Evolutionary conservation across 2,329 filamentous ascomycete genomes (phyloP).

Genomic region (Neoscytalidium dimidiatum): DNA sequence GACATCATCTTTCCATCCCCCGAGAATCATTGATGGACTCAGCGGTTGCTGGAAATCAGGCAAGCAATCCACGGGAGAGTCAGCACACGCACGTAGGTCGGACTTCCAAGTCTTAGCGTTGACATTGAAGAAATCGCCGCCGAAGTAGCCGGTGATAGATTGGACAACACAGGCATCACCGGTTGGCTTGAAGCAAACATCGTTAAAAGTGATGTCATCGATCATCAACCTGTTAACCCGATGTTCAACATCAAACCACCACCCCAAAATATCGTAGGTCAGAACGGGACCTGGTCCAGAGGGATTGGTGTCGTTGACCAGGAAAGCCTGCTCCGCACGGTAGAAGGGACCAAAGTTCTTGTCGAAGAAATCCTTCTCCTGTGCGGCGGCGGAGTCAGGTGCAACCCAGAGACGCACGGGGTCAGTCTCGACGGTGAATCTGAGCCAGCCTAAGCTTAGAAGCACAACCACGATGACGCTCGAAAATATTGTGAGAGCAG

Average conservation of each 20-base stretch:
- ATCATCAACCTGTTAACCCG: slow-evolving; percentile 71
- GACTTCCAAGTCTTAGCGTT: slow-evolving; percentile 70
- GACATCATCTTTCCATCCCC: slow-evolving; percentile 70
- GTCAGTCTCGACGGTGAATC: slow-evolving; percentile 86
- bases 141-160: slow-evolving; percentile 87
- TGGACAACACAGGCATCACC: slow-evolving; percentile 89
- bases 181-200: slow-evolving; percentile 93
- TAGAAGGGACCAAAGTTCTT: slow-evolving; percentile 93
- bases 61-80: slow-evolving; percentile 79
- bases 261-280: slow-evolving; percentile 82
- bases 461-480: slow-evolving; percentile 76
- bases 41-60: slow-evolving; percentile 89
- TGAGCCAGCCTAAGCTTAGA: slow-evolving; percentile 83
- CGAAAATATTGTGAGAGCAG: slow-evolving; percentile 74
- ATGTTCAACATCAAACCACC: slow-evolving; percentile 92
- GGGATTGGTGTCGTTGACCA: slow-evolving; percentile 80
- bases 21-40: slow-evolving; percentile 81
- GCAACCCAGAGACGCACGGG: slow-evolving; percentile 97
- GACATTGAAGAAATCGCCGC: slow-evolving; percentile 63
- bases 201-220: slow-evolving; percentile 69
- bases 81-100: slow-evolving; percentile 71
- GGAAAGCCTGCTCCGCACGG: slow-evolving; percentile 86
- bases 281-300: slow-evolving; percentile 73
- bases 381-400: slow-evolving; percentile 83
- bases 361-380: slow-evolving; percentile 95